A percentile compares a stretch with the other conserved stretches of the same genome.
Evolutionary conservation across 208 protist species (phyloP).

Genomic region (Leishmania mexicana): DNA sequence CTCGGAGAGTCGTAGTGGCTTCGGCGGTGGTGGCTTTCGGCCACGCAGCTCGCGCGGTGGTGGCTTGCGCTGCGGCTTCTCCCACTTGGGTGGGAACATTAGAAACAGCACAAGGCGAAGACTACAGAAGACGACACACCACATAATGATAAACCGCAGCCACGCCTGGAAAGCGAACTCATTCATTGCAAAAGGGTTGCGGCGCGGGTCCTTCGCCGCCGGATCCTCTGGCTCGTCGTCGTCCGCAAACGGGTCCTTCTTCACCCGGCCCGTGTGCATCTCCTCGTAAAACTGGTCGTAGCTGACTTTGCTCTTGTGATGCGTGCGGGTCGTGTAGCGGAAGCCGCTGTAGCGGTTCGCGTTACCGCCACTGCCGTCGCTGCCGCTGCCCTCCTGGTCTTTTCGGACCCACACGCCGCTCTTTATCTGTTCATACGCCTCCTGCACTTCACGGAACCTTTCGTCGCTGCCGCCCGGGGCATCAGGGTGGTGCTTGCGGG

Average conservation of each 20-base stretch:
- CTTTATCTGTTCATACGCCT: constrained; percentile 92
- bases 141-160: constrained; percentile 88
- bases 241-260: constrained; percentile 78
- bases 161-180: constrained; percentile 85
- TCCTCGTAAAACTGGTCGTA: constrained; percentile 92
- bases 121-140: constrained; percentile 75
- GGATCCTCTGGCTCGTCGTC: constrained; percentile 61
- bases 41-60: constrained; percentile 53
- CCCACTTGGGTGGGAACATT: constrained; percentile 80
- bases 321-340: constrained; percentile 86
- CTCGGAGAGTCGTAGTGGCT: constrained; percentile 51
- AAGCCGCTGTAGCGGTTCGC: constrained; percentile 86
- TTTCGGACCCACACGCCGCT: constrained; percentile 84
- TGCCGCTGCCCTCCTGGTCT: constrained; percentile 36
- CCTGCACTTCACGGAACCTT: constrained; percentile 90
- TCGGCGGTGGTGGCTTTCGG: constrained; percentile 49
- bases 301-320: constrained; percentile 80
- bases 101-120: constrained; percentile 75
- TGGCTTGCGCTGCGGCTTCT: constrained; percentile 74
- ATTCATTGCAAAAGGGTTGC: constrained; percentile 80
- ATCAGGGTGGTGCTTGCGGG: constrained; percentile 91
- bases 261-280: constrained; percentile 90
- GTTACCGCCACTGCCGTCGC: constrained; percentile 43
- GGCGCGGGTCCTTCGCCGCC: constrained; percentile 60
- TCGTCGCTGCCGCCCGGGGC: constrained; percentile 86